Percentiles rank a stretch among this genome's conserved stretches.
phyloP scores from a whole-genome alignment of 192 early-diverging fungal genomes.

The Chytriomyces hyalinus region DNA sequence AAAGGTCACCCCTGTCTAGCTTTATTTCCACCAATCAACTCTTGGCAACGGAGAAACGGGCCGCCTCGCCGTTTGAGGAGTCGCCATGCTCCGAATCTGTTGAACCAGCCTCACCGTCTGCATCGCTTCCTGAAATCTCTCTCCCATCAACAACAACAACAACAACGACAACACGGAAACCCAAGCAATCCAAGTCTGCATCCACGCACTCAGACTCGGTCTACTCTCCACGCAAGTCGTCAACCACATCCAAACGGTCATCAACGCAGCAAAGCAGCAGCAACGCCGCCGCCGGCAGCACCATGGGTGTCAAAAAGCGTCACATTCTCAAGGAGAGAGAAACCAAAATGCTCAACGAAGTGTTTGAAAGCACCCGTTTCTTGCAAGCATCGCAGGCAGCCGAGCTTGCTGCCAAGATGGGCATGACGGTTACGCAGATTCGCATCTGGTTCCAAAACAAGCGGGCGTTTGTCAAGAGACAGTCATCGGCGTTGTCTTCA shows the following conservation, averaged over 20 bases:
- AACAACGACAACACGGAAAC: not conserved
- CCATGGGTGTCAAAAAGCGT: constrained; percentile 11
- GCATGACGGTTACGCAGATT: constrained; percentile 89
- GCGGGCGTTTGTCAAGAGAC: constrained; percentile 43
- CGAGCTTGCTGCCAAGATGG: constrained; percentile 75
- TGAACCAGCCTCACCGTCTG: not conserved
- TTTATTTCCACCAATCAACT: too few species aligned
- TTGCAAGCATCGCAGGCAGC: constrained; percentile 82
- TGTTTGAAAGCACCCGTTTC: constrained; percentile 81
- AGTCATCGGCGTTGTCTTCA: not conserved
- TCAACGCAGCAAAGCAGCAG: not conserved
- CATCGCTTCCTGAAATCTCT: not conserved
- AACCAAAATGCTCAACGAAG: constrained; percentile 61
- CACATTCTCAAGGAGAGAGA: constrained; percentile 20
- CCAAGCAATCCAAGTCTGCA: not conserved
- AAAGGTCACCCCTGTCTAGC: too few species aligned
- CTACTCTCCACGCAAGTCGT: not conserved
- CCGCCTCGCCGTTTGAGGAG: not conserved
- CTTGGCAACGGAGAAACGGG: not conserved
- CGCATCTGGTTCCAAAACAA: constrained; percentile 99
- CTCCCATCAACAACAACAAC: not conserved
- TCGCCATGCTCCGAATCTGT: not conserved
- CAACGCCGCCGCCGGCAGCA: too few species aligned
- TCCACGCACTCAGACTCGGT: not conserved
- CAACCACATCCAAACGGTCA: not conserved